Conservation (phyloP, 257 asterid species). For the Capsicum chinense region DNA sequence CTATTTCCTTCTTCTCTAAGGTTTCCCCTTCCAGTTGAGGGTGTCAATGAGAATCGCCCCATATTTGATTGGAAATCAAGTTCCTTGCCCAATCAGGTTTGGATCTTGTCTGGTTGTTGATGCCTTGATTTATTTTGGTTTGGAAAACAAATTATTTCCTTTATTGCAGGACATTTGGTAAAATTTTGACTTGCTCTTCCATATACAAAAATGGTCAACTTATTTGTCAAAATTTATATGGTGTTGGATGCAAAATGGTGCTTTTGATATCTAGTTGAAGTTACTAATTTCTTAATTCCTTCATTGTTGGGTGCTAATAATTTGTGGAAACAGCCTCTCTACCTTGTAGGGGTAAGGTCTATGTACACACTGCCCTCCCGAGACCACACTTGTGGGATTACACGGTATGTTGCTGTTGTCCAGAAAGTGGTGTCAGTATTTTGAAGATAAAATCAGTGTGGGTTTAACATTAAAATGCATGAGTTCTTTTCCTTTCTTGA, state of each 20-base stretch:
- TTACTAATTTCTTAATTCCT: background rate
- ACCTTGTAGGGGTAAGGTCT: too few species aligned
- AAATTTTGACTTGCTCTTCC: conserved; percentile 3
- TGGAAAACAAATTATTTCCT: conserved; percentile 10
- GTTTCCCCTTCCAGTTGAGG: conserved; percentile 72
- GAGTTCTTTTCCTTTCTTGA: conserved; percentile 3
- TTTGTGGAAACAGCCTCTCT: background rate
- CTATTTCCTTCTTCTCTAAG: conserved; percentile 68
- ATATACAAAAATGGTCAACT: background rate
- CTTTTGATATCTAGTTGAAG: background rate
- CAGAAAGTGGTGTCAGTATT: conserved; percentile 3
- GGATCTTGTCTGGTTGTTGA: conserved; percentile 28
- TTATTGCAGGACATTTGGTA: background rate
- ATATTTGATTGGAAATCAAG: conserved; percentile 75
- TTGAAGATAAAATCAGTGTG: conserved; percentile 4
- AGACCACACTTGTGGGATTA: too few species aligned
- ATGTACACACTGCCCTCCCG: too few species aligned
- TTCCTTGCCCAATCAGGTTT: conserved; percentile 71
- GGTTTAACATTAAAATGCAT: conserved; percentile 5
- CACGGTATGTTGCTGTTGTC: too few species aligned
- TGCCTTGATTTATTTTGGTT: background rate
- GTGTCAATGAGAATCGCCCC: conserved; percentile 59
- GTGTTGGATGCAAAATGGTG: conserved; percentile 6
- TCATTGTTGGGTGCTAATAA: conserved; percentile 22
- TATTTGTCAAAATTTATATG: background rate